Base-by-base conservation (phyloP, 805 yeast species). In the Candida bentonensis region DNA sequence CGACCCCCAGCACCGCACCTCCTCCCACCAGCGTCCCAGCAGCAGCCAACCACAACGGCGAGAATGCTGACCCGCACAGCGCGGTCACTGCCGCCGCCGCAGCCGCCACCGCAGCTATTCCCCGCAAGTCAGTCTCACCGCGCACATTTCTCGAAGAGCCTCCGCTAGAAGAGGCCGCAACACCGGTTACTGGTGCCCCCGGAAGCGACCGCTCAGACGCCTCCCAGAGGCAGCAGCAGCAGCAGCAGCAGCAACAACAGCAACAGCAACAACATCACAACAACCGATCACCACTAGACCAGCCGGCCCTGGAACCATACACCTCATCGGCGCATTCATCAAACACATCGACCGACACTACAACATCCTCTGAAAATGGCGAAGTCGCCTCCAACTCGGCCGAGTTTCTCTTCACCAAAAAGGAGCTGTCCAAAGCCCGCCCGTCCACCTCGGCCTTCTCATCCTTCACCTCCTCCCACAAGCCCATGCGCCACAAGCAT, bases 361-460 rank as follows among this genome's bases (percentile, higher is more conserved):
- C 36, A 5, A 30, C 36, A 11, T 9, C 7, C 17, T 30, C 36
- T 4, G 36, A 30, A 11, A 15, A 30, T 17, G 27, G 27, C 7
- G 36, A 17, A 11, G 36, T 9, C 17, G 20, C 7, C 17, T 4
- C 36, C 7, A n/a, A 30, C 36, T 9, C 11, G 7, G 36, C 5
- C 36, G 17, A n/a, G 17, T 30, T 30, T 15, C 34, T 44, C n/a
- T 48, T 48, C 30, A 39, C 45, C 33, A 48, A 46, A 26, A 46
- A 46, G 44, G 48, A 45, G 20, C 30, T 48, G 11, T 41, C 45
- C 42, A 46, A 44, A 21, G 42, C 49, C 25, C 47, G 36, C 20
- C 36, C 42, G 44, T 23, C 50, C 23, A 45, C 50, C 13, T 50
- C 53, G 3, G 53, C 53, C 4, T 45, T 50, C 15, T 50, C 53